These are phyloP conservation scores for Coemansia sp. DNA, from an alignment of 192 early-diverging fungal species.

Conservation along the genomic window DNA sequence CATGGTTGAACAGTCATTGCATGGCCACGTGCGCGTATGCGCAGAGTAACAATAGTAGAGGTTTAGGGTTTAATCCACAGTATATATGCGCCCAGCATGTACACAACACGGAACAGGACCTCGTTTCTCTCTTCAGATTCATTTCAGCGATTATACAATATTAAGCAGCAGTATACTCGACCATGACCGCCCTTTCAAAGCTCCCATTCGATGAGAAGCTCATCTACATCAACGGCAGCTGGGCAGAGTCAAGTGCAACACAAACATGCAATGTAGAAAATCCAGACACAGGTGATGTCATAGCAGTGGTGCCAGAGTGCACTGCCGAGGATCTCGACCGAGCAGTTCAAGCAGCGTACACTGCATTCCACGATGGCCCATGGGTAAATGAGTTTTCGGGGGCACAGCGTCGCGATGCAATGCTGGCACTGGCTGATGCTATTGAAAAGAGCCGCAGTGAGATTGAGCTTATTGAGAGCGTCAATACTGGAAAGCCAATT, in stretches of 20 bases:
- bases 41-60: too few species aligned
- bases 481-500: constrained; percentile 58
- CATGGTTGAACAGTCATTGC: too few species aligned
- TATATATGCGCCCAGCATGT: too few species aligned
- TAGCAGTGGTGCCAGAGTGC: constrained; percentile 46
- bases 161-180: background rate
- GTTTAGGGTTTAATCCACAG: too few species aligned
- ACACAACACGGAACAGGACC: too few species aligned
- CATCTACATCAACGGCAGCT: constrained; percentile 42
- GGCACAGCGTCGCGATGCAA: constrained; percentile 53
- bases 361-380: constrained; percentile 44
- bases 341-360: constrained; percentile 45
- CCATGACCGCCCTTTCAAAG: constrained; percentile 8
- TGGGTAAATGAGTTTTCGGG: constrained; percentile 53
- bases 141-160: too few species aligned
- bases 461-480: constrained; percentile 50
- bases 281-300: constrained; percentile 36
- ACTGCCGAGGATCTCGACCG: constrained; percentile 34
- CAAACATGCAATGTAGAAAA: constrained; percentile 37
- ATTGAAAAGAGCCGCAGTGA: constrained; percentile 41
- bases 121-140: too few species aligned
- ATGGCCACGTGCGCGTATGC: too few species aligned
- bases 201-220: constrained; percentile 42
- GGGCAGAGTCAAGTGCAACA: constrained; percentile 15
- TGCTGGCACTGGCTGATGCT: constrained; percentile 44